A percentile compares a stretch with the other conserved stretches of the same genome.
Evolutionary conservation across 805 yeast species (phyloP).

Genomic region (Cyberlindnera misumaiensis): DNA sequence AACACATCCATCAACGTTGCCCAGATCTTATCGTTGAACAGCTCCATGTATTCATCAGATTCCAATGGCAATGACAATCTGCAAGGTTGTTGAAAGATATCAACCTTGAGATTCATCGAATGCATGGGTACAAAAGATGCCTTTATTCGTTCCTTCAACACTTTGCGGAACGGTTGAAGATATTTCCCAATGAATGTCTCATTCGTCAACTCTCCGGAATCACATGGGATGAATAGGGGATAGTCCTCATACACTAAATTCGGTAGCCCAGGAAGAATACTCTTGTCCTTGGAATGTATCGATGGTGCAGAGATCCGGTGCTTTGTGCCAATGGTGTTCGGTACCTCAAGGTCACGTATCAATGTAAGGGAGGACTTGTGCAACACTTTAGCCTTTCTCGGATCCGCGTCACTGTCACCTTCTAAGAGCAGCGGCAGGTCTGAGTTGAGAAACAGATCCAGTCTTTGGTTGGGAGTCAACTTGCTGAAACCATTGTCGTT

Average conservation of each 20-base stretch:
- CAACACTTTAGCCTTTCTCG: no score
- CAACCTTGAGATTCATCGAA: conserved; percentile 2
- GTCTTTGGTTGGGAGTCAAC: not conserved
- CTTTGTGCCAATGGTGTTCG: conserved; percentile 14
- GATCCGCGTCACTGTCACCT: not conserved
- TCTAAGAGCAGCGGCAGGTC: conserved; percentile 18
- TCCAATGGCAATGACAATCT: not conserved
- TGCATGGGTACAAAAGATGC: not conserved
- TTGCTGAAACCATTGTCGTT: not conserved
- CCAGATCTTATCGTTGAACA: conserved; percentile 3
- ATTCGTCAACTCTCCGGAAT: conserved; percentile 13
- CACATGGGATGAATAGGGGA: conserved; percentile 19
- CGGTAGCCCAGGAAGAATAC: conserved; percentile 10
- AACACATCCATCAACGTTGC: not conserved
- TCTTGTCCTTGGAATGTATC: not conserved
- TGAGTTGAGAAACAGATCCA: conserved; percentile 8
- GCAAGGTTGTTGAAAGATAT: conserved; percentile 8
- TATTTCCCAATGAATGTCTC: conserved; percentile 9
- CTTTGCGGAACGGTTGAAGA: conserved; percentile 10
- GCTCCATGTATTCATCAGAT: not conserved
- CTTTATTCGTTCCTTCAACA: conserved; percentile 3
- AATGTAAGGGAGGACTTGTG: conserved; percentile 1
- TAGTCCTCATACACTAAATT: conserved; percentile 19
- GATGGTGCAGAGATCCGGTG: not conserved
- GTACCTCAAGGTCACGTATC: conserved; percentile 18